Base-by-base conservation (phyloP, 345 rosid species). In the Populus ilicifolia region DNA sequence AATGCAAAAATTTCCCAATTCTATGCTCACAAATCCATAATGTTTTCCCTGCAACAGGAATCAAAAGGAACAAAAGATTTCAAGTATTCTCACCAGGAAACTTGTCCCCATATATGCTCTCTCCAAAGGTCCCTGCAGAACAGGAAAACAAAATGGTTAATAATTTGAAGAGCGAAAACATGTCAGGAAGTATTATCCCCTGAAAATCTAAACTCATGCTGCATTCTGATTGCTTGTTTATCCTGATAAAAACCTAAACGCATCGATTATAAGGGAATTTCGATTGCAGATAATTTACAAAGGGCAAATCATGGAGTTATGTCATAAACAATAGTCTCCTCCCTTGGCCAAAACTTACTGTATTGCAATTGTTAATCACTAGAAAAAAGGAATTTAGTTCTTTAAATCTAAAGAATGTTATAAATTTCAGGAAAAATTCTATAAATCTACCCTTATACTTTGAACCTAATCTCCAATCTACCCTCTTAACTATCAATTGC, bases 41-140 rank as follows among this genome's bases (percentile, higher is more conserved):
- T 9, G 16, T 41, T 2, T n/a, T 8, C 25, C 44, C 38, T 21
- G 36, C n/a, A 12, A 65, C 25, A 6, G 16, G 7, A 36, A 56
- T 56, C 63, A 56, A n/a, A 14, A 56, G 2, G 14, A 46, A 52
- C 39, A 71, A 25, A 17, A 29, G 62, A 18, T 11, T 14, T 36
- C 20, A 14, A 69, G 52, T 2, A 62, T 33, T 70, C 93, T 82
- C 76, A 96, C 99, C 99, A 70, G 99, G 97, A 88, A 96, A 96
- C 61, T 88, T 89, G 29, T 85, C 92, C 54, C 81, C 95, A 79
- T 90, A 96, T 71, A 96, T 93, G 88, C 97, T 92, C 83, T 96
- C 98, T 78, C 99, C 99, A 80, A 88, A 85, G 80, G 93, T 86
- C 54, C 99, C 99, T 96, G 86, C 73, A 85, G 76, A 69, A 72